A percentile compares a stretch with the other conserved stretches of the same genome.
Conservation (phyloP, 371 early-diverging fungal species). For the Mucor piriformis region DNA sequence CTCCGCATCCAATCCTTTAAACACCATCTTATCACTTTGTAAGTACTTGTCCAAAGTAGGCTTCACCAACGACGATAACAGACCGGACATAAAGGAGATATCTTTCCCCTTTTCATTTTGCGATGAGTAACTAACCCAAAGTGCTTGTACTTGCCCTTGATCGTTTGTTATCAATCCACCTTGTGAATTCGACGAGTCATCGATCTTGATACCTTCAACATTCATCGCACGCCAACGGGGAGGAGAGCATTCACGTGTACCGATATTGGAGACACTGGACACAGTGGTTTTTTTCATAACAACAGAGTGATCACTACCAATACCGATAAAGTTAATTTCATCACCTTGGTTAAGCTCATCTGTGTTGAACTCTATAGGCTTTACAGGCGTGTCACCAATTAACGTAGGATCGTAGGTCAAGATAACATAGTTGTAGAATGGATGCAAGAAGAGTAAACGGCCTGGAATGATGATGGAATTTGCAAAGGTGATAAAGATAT, state of each 20-base stretch:
- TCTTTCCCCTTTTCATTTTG: slow-evolving; percentile 65
- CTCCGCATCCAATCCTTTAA: slow-evolving; percentile 73
- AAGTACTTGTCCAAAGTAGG: slow-evolving; percentile 53
- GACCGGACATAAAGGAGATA: slow-evolving; percentile 64
- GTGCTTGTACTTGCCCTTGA: slow-evolving; percentile 70
- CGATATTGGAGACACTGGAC: slow-evolving; percentile 63
- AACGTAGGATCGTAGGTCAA: slow-evolving; percentile 73
- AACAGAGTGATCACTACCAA: slow-evolving; percentile 54
- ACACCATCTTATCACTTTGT: slow-evolving; percentile 36
- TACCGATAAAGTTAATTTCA: slow-evolving; percentile 65
- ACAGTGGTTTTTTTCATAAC: slow-evolving; percentile 66
- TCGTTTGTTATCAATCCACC: slow-evolving; percentile 78
- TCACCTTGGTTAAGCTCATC: slow-evolving; percentile 68
- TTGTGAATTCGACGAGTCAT: slow-evolving; percentile 52
- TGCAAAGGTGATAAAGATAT: slow-evolving; percentile 80
- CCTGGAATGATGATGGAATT: slow-evolving; percentile 79
- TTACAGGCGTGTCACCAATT: slow-evolving; percentile 77
- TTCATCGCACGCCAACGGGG: slow-evolving; percentile 79
- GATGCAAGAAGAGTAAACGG: slow-evolving; percentile 73
- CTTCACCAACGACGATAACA: slow-evolving; percentile 44
- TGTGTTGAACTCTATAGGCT: slow-evolving; percentile 54
- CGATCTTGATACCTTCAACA: slow-evolving; percentile 78
- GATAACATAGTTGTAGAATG: slow-evolving; percentile 83
- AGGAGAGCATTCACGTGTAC: slow-evolving; percentile 64
- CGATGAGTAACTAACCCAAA: slow-evolving; percentile 77